Conservation (phyloP, 345 rosid genomes). For the Firmiana major region DNA sequence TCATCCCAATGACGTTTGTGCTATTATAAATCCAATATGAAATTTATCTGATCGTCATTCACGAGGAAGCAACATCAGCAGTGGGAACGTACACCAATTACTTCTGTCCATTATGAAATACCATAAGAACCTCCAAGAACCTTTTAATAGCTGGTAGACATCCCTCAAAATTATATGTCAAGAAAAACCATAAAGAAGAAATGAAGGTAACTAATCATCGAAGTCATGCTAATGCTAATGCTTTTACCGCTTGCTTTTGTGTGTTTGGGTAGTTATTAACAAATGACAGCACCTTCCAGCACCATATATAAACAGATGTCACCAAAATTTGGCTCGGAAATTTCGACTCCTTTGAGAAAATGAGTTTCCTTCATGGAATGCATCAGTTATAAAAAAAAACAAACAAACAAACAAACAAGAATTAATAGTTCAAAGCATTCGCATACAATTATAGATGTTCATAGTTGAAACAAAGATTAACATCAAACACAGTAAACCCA, state of each 20-base stretch:
- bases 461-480: neutral
- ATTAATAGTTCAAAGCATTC: neutral
- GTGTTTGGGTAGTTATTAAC: neutral
- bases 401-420: too few relatives aligned
- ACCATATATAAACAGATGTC: neutral
- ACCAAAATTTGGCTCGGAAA: neutral
- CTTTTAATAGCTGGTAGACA: neutral
- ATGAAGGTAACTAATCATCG: neutral
- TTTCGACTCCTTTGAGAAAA: too few relatives aligned
- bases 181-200: neutral
- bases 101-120: neutral
- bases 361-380: too few relatives aligned
- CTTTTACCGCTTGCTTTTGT: neutral
- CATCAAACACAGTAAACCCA: neutral
- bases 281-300: neutral
- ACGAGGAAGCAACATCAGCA: slow-evolving; percentile 3
- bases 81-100: neutral
- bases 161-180: neutral
- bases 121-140: neutral
- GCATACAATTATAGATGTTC: neutral
- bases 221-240: neutral
- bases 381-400: too few relatives aligned
- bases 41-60: slow-evolving; percentile 26
- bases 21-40: slow-evolving; percentile 47
- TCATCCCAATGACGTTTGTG: slow-evolving; percentile 34